Evolutionary conservation across 1,284 basidiomycete species (phyloP).

Genomic region (Malassezia globosa): DNA sequence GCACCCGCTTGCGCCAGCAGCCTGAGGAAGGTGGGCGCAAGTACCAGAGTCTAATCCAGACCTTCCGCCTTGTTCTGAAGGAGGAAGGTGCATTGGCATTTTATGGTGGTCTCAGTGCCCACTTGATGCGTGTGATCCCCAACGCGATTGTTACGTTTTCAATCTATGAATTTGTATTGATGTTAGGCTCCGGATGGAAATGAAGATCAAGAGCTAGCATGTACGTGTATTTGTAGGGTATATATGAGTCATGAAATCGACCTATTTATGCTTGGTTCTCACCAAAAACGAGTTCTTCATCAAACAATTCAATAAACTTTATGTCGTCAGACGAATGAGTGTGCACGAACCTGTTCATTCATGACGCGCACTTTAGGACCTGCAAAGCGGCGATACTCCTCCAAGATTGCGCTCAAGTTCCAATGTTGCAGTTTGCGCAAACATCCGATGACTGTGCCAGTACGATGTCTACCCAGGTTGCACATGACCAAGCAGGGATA

Average conservation of each 20-base stretch:
- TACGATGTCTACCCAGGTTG: constrained; percentile 52
- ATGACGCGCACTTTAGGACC: constrained; percentile 52
- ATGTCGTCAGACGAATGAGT: background rate
- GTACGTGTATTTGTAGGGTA: constrained; percentile 13
- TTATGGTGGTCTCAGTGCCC: constrained; percentile 86
- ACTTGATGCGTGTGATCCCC: constrained; percentile 69
- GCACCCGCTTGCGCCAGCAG: constrained; percentile 75
- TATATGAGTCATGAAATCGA: background rate
- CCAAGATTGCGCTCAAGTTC: constrained; percentile 51
- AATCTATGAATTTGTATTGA: constrained; percentile 48
- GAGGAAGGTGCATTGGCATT: constrained; percentile 79
- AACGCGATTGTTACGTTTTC: constrained; percentile 93
- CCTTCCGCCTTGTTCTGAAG: constrained; percentile 67
- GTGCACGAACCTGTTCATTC: constrained; percentile 50
- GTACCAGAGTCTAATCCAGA: constrained; percentile 77
- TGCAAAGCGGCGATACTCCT: constrained; percentile 52
- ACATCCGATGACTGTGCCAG: constrained; percentile 52
- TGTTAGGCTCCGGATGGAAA: constrained; percentile 24
- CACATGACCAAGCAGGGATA: constrained; percentile 53
- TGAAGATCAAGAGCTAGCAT: no score
- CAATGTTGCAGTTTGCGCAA: constrained; percentile 50
- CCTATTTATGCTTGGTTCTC: constrained; percentile 28
- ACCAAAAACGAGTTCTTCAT: constrained; percentile 54
- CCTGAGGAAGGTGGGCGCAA: constrained; percentile 56
- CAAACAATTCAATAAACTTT: constrained; percentile 54